Conservation (phyloP, 257 asterid genomes). For the Orobanche coerulescens region DNA sequence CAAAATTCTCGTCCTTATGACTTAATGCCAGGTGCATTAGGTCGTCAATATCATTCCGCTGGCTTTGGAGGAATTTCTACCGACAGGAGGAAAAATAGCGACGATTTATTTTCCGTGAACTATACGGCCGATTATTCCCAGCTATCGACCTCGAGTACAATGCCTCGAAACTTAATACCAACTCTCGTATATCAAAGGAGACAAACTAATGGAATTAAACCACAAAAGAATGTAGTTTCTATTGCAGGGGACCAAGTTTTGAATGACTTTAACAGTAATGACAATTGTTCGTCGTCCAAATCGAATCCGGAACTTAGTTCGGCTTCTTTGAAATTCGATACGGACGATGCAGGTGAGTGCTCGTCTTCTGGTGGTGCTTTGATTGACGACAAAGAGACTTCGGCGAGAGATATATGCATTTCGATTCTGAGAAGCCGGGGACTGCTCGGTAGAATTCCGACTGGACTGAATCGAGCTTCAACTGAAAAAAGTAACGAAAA, state of each 20-base stretch:
- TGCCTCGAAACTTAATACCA: constrained; percentile 32
- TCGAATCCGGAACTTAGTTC: constrained; percentile 42
- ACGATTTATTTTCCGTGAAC: constrained; percentile 24
- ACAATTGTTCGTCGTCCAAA: constrained; percentile 61
- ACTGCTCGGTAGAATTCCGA: constrained; percentile 34
- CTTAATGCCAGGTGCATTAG: constrained; percentile 29
- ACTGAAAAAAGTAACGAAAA: constrained; percentile 23
- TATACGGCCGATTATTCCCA: constrained; percentile 25
- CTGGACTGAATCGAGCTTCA: constrained; percentile 25
- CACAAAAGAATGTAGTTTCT: constrained; percentile 28
- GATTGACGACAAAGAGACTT: constrained; percentile 38
- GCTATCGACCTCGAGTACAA: constrained; percentile 30
- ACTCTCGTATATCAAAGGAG: constrained; percentile 34
- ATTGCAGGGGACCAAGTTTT: constrained; percentile 27
- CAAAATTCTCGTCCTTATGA: too few species aligned
- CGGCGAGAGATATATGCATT: constrained; percentile 56
- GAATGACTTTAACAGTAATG: constrained; percentile 30
- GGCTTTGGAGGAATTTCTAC: constrained; percentile 21
- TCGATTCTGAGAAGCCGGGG: constrained; percentile 55
- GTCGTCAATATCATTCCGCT: constrained; percentile 22
- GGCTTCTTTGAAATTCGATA: constrained; percentile 34
- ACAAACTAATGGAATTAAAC: constrained; percentile 24
- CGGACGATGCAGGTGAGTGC: constrained; percentile 55
- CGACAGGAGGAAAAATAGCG: constrained; percentile 21
- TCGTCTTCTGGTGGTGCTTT: constrained; percentile 69